Percentiles rank a stretch among this genome's conserved stretches.
phyloP scores from a whole-genome alignment of 345 rosid genomes.

The Eucalyptus lansdowneana region DNA sequence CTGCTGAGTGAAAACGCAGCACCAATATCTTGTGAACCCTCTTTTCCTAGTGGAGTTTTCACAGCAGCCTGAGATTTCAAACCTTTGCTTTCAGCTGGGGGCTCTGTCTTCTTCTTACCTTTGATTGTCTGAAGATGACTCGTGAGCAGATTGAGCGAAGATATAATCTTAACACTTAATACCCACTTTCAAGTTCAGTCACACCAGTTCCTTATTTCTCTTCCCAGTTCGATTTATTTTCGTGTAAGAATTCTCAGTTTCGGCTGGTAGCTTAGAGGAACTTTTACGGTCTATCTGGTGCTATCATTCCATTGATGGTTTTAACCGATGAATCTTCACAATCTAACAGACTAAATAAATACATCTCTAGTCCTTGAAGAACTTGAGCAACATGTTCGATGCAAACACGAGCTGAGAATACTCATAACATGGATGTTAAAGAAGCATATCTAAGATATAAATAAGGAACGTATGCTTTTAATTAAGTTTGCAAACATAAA shows the following conservation, averaged over 20 bases:
- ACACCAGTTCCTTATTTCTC: not conserved
- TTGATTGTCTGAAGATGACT: not conserved
- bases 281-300: not conserved
- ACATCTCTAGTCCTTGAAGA: not conserved
- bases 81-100: not conserved
- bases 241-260: not conserved
- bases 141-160: not conserved
- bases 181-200: not conserved
- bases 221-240: not conserved
- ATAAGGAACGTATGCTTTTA: not conserved
- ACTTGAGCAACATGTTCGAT: not conserved
- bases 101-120: not conserved
- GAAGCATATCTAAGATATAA: not conserved
- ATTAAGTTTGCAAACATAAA: not conserved
- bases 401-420: not conserved
- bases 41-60: not conserved
- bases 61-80: not conserved
- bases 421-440: not conserved
- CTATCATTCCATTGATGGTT: not conserved
- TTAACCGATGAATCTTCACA: not conserved
- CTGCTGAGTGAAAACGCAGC: not conserved
- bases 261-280: not conserved
- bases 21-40: not conserved
- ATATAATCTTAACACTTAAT: not conserved
- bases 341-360: not conserved